phyloP scores from a whole-genome alignment of 2,329 filamentous ascomycete genomes.

The Didymella pinodella region DNA sequence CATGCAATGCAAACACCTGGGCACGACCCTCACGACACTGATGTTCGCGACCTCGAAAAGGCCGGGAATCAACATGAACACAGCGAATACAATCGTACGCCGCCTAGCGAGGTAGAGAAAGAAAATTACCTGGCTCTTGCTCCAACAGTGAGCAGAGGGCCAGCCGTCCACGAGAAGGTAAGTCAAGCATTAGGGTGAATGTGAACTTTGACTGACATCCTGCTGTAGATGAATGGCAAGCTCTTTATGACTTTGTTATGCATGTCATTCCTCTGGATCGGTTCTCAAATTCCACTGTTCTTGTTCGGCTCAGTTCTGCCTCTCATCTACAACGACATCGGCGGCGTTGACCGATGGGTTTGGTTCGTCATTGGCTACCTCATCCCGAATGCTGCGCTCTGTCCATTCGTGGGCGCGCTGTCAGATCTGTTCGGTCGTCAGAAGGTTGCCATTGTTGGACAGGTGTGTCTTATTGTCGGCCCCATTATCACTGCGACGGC shows the following conservation, averaged over 20 bases:
- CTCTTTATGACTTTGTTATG: slow-evolving; percentile 64
- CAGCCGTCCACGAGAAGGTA: slow-evolving; percentile 39
- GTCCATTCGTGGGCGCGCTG: slow-evolving; percentile 67
- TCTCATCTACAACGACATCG: slow-evolving; percentile 67
- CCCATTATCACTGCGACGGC: slow-evolving; percentile 42
- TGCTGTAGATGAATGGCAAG: slow-evolving; percentile 43
- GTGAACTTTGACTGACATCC: neutral
- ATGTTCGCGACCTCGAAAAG: slow-evolving; percentile 15
- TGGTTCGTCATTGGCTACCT: slow-evolving; percentile 63
- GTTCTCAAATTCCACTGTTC: slow-evolving; percentile 66
- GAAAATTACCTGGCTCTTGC: slow-evolving; percentile 18
- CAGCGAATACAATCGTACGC: slow-evolving; percentile 27
- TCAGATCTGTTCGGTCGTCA: slow-evolving; percentile 47
- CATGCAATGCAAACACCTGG: slow-evolving; percentile 22
- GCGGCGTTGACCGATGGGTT: slow-evolving; percentile 67
- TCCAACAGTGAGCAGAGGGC: slow-evolving; percentile 25
- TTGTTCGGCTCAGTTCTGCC: slow-evolving; percentile 53
- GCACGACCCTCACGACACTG: slow-evolving; percentile 15
- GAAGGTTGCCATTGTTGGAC: slow-evolving; percentile 44
- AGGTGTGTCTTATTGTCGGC: slow-evolving; percentile 50
- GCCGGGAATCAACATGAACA: slow-evolving; percentile 1
- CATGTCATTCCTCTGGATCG: slow-evolving; percentile 69
- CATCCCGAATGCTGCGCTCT: slow-evolving; percentile 64
- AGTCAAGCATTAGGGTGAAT: neutral
- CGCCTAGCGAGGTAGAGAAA: slow-evolving; percentile 34